Evolutionary conservation across 768 basidiomycete species (phyloP), one percentile per base, ranked within the genome.

Genomic region (Boletus fagicola): DNA sequence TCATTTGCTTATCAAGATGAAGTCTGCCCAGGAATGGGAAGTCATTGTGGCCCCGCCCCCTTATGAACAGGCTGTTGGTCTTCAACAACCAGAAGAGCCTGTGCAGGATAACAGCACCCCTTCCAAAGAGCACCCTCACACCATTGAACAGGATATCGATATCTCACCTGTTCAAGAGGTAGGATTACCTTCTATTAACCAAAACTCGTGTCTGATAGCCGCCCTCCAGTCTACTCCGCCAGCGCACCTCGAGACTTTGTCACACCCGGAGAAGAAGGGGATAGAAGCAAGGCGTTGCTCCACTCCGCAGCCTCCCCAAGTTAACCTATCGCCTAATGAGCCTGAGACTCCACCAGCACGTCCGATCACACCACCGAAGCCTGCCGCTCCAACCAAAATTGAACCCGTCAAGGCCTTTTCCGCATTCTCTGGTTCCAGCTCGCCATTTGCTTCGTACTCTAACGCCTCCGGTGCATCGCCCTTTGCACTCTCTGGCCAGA

Each of bases 381-480:
- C 60, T 10, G 13, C 56, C 0, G 33, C 51, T 51, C 55, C 63
- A 31, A 36, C 54, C 30, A 54, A 61, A 36, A 26, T 22, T 3
- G 58, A 31, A 46, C 16, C 62, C 5, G 46, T 58, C 16, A 71
- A 68, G 40, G 70, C 75, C n/a, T 78, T 78, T 58, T 75, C 77
- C 20, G 68, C 74, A 16, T 79, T 77, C 53, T 68, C 73, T 16
- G 66, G 71, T 15, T 65, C 72, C 10, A 57, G 66, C 5, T 77
- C 78, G 18, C 67, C 76, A 6, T 77, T 77, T 26, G 51, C 63
- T 30, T 70, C 66, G 30, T 74, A 69, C 48, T 62, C 72, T 9
- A 68, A 57, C 22, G 40, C 60, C 31, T 61, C 62, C 15, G 67
- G 65, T 9, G 33, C 53, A 4, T 68, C 70, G 2, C 65, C 72